Conservation (phyloP, 495 filamentous ascomycete genomes). For the Cenococcum geophilum region DNA sequence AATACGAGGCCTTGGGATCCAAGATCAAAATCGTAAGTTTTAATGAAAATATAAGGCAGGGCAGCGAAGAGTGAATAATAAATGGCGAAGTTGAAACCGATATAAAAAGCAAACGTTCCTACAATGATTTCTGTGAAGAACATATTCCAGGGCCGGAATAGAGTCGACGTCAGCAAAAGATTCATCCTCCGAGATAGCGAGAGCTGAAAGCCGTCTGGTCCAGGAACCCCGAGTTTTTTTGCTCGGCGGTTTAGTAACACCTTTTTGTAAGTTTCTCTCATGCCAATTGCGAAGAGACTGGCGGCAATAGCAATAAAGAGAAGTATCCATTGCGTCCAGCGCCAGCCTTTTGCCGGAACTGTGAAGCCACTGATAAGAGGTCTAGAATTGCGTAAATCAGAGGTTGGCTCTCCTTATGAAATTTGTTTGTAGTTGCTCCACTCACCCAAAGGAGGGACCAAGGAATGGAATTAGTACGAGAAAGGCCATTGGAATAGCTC, state of each 20-base stretch:
- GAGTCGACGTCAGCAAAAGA: slow-evolving; percentile 21
- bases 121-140: slow-evolving; percentile 35
- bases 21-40: slow-evolving; percentile 27
- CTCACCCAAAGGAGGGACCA: slow-evolving; percentile 15
- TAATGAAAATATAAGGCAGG: slow-evolving; percentile 26
- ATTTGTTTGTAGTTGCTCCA: neutral
- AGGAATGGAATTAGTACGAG: slow-evolving; percentile 9
- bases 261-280: slow-evolving; percentile 6
- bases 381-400: neutral
- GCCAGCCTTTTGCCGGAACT: slow-evolving; percentile 27
- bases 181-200: neutral
- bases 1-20: slow-evolving; percentile 27
- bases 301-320: slow-evolving; percentile 25
- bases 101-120: slow-evolving; percentile 29
- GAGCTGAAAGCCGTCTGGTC: neutral
- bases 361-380: slow-evolving; percentile 26
- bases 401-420: too few species aligned
- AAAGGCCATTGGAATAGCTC: neutral
- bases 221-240: neutral
- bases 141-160: slow-evolving; percentile 33
- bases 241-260: neutral
- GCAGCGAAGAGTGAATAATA: slow-evolving; percentile 33
- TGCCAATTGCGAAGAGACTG: slow-evolving; percentile 1
- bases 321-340: slow-evolving; percentile 31
- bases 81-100: slow-evolving; percentile 32